A percentile compares a stretch with the other conserved stretches of the same genome.
These are phyloP conservation scores for bread wheat (Triticum aestivum) DNA, from an alignment of 176 grass and related monocot species.

Conservation along the genomic window IWGSC_CS_RefSeq_v2.1 NC_057814.1:336620697-336621196, in stretches of 20 bases:
- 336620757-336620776: conserved; percentile 69
- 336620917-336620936: conserved; percentile 90
- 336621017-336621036: conserved; percentile 66
- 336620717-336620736: conserved; percentile 72
- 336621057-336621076: conserved; percentile 74
- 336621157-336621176: conserved; percentile 67
- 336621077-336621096: conserved; percentile 62
- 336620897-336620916: conserved; percentile 97
- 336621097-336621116: conserved; percentile 50
- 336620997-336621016: conserved; percentile 50
- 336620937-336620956: conserved; percentile 77
- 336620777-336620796: conserved; percentile 47
- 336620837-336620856: conserved; percentile 63
- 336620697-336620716: conserved; percentile 58
- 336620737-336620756: conserved; percentile 56
- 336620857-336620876: conserved; percentile 73
- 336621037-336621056: conserved; percentile 71
- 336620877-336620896: conserved; percentile 69
- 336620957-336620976: conserved; percentile 64
- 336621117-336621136: conserved; percentile 46
- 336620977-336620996: conserved; percentile 49
- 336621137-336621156: conserved; percentile 80
- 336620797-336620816: conserved; percentile 67
- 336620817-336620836: conserved; percentile 64
- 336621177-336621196: conserved; percentile 77